A percentile compares a stretch with the other conserved stretches of the same genome.
These are phyloP conservation scores for Simplicillium aogashimaense DNA, from an alignment of 2,329 filamentous ascomycete species.

Conservation along the genomic window DNA sequence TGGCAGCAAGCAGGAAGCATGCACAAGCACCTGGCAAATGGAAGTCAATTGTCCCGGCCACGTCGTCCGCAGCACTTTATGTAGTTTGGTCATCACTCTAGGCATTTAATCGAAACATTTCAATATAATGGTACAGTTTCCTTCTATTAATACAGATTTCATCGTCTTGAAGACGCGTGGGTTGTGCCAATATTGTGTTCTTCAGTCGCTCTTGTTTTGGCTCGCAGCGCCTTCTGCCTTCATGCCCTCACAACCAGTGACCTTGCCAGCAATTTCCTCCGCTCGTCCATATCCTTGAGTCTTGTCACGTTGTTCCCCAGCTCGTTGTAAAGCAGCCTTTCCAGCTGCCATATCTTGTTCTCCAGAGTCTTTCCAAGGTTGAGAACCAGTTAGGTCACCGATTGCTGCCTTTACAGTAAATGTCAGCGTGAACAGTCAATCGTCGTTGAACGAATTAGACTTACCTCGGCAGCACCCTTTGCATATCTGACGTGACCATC, in stretches of 20 bases:
- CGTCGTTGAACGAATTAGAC: slow-evolving; percentile 5
- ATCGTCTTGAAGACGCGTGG: too few relatives aligned
- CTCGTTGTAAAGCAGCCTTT: slow-evolving; percentile 52
- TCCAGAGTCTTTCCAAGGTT: slow-evolving; percentile 54
- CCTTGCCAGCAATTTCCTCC: slow-evolving; percentile 55
- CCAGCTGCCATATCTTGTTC: slow-evolving; percentile 55
- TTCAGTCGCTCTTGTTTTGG: slow-evolving; percentile 11
- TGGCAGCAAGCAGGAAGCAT: too few relatives aligned
- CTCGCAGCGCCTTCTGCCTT: slow-evolving; percentile 49
- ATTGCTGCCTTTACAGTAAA: slow-evolving; percentile 37
- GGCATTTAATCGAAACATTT: too few relatives aligned
- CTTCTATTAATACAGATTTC: slow-evolving; percentile 12
- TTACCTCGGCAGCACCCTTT: slow-evolving; percentile 57
- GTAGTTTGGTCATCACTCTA: too few relatives aligned
- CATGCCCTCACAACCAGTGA: slow-evolving; percentile 62
- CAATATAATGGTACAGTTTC: too few relatives aligned
- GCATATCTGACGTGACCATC: slow-evolving; percentile 56
- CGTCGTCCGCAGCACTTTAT: too few relatives aligned
- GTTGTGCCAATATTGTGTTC: too few relatives aligned
- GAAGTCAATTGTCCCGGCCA: too few relatives aligned
- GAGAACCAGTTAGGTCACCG: slow-evolving; percentile 50
- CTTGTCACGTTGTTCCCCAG: slow-evolving; percentile 44
- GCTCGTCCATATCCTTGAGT: slow-evolving; percentile 48
- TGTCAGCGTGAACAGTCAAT: slow-evolving; percentile 1
- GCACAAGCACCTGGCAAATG: too few relatives aligned